A percentile compares a stretch with the other conserved stretches of the same genome.
Conservation (phyloP, 2,329 filamentous ascomycete species). For the Neopestalotiopsis rosae region DNA sequence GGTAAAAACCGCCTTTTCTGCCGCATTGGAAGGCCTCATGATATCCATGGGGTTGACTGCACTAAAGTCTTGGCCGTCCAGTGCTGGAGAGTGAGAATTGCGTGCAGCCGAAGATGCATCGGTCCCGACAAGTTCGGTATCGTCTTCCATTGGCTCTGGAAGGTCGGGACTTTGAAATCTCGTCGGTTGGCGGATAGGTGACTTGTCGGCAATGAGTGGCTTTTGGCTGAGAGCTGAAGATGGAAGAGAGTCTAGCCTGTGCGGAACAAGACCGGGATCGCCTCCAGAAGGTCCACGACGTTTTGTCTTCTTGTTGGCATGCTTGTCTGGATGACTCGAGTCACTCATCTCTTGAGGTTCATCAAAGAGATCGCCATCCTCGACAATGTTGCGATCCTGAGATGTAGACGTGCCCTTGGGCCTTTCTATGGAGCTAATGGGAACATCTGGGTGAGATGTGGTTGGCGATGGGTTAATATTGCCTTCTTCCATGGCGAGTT, state of each 20-base stretch:
- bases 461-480: slow-evolving; percentile 12
- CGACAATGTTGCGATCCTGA: slow-evolving; percentile 15
- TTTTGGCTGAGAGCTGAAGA: slow-evolving; percentile 21
- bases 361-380: slow-evolving; percentile 26
- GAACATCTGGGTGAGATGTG: slow-evolving; percentile 24
- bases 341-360: slow-evolving; percentile 29
- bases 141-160: slow-evolving; percentile 39
- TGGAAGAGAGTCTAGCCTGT: slow-evolving; percentile 20
- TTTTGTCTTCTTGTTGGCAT: slow-evolving; percentile 17
- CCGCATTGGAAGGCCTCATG: slow-evolving; percentile 37
- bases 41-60: slow-evolving; percentile 37
- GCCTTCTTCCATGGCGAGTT: slow-evolving; percentile 29
- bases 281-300: slow-evolving; percentile 12
- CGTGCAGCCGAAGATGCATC: slow-evolving; percentile 30
- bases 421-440: slow-evolving; percentile 21
- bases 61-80: slow-evolving; percentile 31
- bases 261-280: neutral
- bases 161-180: slow-evolving; percentile 41
- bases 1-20: slow-evolving; percentile 38
- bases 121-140: slow-evolving; percentile 24
- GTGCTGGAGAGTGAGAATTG: slow-evolving; percentile 34
- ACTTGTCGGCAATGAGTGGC: slow-evolving; percentile 27
- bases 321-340: slow-evolving; percentile 10
- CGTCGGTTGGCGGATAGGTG: neutral
- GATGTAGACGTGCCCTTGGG: slow-evolving; percentile 28